A percentile compares a stretch with the other conserved stretches of the same genome.
phyloP scores from a whole-genome alignment of 1,284 basidiomycete species.

The Laetiporus sulphureus region DNA sequence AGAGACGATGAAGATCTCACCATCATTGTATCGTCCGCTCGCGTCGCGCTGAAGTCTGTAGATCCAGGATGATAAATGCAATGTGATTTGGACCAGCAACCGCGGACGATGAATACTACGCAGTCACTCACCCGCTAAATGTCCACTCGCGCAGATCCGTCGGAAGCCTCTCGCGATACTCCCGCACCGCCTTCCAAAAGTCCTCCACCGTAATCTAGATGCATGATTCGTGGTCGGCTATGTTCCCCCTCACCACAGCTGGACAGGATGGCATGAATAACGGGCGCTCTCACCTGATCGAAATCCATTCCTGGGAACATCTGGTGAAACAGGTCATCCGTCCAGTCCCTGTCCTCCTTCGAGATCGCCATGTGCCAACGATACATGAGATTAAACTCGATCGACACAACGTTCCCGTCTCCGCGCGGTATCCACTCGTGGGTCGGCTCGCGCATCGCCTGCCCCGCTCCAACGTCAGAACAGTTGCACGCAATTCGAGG shows the following conservation, averaged over 20 bases:
- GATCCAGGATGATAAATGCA: too few relatives aligned
- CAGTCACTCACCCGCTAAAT: slow-evolving; percentile 35
- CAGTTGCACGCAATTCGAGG: neutral
- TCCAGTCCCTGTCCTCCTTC: slow-evolving; percentile 55
- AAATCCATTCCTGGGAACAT: slow-evolving; percentile 12
- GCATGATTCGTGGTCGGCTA: too few relatives aligned
- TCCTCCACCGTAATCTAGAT: slow-evolving; percentile 36
- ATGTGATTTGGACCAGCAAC: too few relatives aligned
- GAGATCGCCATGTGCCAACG: slow-evolving; percentile 71
- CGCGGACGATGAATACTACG: neutral
- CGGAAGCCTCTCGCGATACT: slow-evolving; percentile 5
- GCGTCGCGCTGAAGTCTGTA: slow-evolving; percentile 45
- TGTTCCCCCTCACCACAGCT: neutral
- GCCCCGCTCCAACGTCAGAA: neutral
- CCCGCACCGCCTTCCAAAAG: slow-evolving; percentile 34
- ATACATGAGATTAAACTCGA: slow-evolving; percentile 74
- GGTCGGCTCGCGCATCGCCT: slow-evolving; percentile 39
- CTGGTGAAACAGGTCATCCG: slow-evolving; percentile 28
- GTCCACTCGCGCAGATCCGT: slow-evolving; percentile 21
- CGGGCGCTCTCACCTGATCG: too few relatives aligned
- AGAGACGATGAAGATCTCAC: too few relatives aligned
- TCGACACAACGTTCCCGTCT: slow-evolving; percentile 63
- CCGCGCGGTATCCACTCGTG: slow-evolving; percentile 51
- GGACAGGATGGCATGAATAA: neutral
- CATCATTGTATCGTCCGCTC: slow-evolving; percentile 61